These are phyloP conservation scores for Suhomyces vadensis DNA, from an alignment of 805 yeast genomes.

Conservation along the genomic window DNA sequence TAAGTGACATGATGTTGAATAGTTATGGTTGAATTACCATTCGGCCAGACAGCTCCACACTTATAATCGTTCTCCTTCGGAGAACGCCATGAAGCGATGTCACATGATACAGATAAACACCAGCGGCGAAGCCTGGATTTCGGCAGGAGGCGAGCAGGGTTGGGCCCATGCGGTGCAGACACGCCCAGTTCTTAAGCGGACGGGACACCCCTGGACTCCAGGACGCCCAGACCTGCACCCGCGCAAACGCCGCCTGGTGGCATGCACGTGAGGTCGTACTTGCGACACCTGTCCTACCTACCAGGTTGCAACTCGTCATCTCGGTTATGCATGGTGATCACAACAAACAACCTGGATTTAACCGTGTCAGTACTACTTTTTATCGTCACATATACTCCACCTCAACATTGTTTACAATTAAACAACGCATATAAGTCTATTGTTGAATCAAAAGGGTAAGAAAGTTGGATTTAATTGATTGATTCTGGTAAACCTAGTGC, in stretches of 20 bases:
- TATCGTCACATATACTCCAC: background rate
- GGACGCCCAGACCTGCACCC: too few species aligned
- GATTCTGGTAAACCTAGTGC: too few species aligned
- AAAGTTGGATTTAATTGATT: too few species aligned
- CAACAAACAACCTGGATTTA: background rate
- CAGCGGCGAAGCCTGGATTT: background rate
- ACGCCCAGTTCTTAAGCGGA: too few species aligned
- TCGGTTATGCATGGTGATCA: slow-evolving; percentile 1
- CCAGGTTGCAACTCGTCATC: slow-evolving; percentile 2
- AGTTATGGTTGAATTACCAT: background rate
- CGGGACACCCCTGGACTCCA: too few species aligned
- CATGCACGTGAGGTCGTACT: background rate
- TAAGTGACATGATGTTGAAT: slow-evolving; percentile 12
- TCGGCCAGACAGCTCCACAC: background rate
- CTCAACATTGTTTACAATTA: background rate
- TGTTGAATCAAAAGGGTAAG: background rate
- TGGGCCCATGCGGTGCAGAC: too few species aligned
- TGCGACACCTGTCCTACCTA: slow-evolving; percentile 2
- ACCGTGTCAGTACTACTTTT: background rate
- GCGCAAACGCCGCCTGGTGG: too few species aligned
- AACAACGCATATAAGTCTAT: background rate
- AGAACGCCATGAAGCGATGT: background rate
- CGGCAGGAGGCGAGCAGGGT: too few species aligned
- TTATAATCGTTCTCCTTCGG: background rate
- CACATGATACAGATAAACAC: background rate